Evolutionary conservation across 768 basidiomycete genomes (phyloP), one percentile per base, ranked within the genome.

Genomic region (Mycena vitilis): DNA sequence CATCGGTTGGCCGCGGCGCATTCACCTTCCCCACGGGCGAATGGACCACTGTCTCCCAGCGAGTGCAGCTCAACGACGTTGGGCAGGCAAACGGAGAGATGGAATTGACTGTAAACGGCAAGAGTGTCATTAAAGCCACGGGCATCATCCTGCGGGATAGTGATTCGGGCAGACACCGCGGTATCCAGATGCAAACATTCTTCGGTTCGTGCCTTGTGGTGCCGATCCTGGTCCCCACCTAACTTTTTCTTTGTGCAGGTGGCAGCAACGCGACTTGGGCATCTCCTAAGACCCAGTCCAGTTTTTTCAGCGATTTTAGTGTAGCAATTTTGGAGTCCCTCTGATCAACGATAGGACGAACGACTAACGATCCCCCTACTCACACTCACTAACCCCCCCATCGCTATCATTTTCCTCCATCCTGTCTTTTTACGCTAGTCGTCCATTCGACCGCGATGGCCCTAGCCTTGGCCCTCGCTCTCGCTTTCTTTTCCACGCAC

Each of bases 11-110:
- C 11, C 88, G 92, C 63, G 92, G 92, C 8, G 70, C 88, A 2
- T 94, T 89, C 86, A 75, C 71, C 8, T 94, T 91, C 79, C 76
- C 83, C 47, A 80, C 87, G 5, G 92, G 92, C 49, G 76, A 76
- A 65, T 92, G 93, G 89, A 90, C 86, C 23, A 87, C 86, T n/a
- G 83, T 95, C 70, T 80, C 84, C 36, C 85, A 93, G 79, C 87
- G 93, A 69, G 86, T 95, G 59, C 84, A 84, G 77, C 86, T 95
- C 73, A 96, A 96, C 78, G 89, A 91, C 66, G 84, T 83, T 45
- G 91, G 90, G 16, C 71, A 86, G 76, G 82, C 85, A 16, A 91
- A 96, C 74, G 94, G 94, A 70, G 89, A 92, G 79, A 76, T 93
- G 52, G 81, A 92, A 76, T 79, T 94, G 25, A 91, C 87, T 76